These are phyloP conservation scores for Nothomitra cinnamomea DNA, from an alignment of 2,329 filamentous ascomycete species.

Conservation along the genomic window DNA sequence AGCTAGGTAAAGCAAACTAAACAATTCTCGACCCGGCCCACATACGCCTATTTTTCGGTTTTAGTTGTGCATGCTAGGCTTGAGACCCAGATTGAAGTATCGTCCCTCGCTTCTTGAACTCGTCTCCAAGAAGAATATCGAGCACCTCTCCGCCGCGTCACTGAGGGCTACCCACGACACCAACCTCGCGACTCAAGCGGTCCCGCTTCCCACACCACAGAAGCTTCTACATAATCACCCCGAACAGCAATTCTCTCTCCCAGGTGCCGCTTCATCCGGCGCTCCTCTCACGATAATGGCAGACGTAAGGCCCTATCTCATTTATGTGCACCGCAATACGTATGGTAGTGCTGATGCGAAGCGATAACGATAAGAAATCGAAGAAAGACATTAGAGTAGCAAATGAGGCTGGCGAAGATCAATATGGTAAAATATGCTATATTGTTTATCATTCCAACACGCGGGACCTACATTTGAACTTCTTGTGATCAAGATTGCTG, in stretches of 20 bases:
- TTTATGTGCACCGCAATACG: not conserved
- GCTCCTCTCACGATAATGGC: not conserved
- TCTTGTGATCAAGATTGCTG: constrained; percentile 5
- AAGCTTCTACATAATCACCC: constrained; percentile 14
- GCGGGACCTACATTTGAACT: not conserved
- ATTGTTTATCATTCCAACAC: constrained; percentile 1
- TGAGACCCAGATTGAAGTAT: constrained; percentile 39
- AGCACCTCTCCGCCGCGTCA: constrained; percentile 21
- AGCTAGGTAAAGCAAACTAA: no score
- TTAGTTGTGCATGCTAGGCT: constrained; percentile 33
- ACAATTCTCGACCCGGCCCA: no score
- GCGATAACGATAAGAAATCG: constrained; percentile 9
- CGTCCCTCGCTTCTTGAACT: constrained; percentile 47
- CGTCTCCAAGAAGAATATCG: constrained; percentile 32
- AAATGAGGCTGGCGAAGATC: constrained; percentile 31
- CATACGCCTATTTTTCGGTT: no score
- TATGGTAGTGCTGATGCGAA: not conserved
- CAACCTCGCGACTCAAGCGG: constrained; percentile 23
- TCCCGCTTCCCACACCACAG: constrained; percentile 18
- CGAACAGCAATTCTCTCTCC: constrained; percentile 9
- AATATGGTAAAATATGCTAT: constrained; percentile 32
- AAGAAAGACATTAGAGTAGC: constrained; percentile 23
- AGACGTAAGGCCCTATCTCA: not conserved
- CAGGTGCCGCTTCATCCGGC: constrained; percentile 19
- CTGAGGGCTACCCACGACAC: constrained; percentile 23